Evolutionary conservation across 2,329 filamentous ascomycete species (phyloP).

Genomic region (Cryphonectria parasitica): DNA sequence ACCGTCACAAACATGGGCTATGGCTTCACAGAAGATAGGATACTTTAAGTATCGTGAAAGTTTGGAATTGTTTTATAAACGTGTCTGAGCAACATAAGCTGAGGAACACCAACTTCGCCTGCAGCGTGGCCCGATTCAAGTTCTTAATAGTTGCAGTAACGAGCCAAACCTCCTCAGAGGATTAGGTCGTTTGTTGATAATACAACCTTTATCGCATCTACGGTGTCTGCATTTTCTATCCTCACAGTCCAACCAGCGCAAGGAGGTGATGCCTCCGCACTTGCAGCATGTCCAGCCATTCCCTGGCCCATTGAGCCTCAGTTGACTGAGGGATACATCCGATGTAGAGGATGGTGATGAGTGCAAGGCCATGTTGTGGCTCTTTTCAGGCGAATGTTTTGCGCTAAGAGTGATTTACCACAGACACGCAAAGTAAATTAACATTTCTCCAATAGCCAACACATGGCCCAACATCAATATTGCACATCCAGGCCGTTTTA

Average conservation of each 20-base stretch:
- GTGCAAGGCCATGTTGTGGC: background rate
- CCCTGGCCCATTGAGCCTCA: background rate
- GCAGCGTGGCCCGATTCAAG: background rate
- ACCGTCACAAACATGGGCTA: background rate
- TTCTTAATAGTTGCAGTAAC: background rate
- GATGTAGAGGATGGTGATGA: background rate
- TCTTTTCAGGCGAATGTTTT: too few species aligned
- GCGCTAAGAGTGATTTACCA: background rate
- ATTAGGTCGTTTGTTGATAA: slow-evolving; percentile 12
- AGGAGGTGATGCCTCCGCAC: slow-evolving; percentile 4
- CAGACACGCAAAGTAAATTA: background rate
- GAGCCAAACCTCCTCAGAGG: slow-evolving; percentile 1
- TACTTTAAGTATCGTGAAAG: background rate
- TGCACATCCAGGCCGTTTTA: background rate
- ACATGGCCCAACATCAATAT: background rate
- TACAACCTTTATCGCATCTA: slow-evolving; percentile 11
- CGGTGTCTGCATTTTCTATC: slow-evolving; percentile 8
- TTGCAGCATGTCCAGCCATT: slow-evolving; percentile 23
- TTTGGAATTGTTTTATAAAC: background rate
- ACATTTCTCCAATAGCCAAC: background rate
- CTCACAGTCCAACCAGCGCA: slow-evolving; percentile 23
- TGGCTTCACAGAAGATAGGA: background rate
- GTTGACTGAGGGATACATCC: background rate
- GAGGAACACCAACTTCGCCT: background rate
- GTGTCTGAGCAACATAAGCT: background rate